Evolutionary conservation across 2,329 filamentous ascomycete genomes (phyloP).

Genomic region (Microdochium paspali): DNA sequence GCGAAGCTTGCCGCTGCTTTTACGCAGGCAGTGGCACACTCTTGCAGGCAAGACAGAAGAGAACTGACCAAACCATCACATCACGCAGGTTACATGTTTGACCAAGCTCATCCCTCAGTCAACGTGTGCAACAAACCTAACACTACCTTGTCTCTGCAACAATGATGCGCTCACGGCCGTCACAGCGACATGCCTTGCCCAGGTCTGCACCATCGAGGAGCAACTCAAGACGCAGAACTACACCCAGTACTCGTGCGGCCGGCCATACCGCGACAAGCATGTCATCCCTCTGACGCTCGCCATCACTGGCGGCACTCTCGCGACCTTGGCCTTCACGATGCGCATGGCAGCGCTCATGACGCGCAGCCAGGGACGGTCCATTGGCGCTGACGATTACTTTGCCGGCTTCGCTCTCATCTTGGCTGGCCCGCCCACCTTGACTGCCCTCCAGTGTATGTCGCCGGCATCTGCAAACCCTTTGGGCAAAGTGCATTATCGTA

Average conservation of each 20-base stretch:
- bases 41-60: background rate
- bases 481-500: background rate
- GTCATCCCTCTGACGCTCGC: constrained; percentile 5
- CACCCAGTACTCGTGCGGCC: constrained; percentile 6
- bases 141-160: background rate
- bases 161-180: background rate
- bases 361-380: constrained; percentile 1
- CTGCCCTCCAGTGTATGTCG: background rate
- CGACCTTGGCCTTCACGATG: constrained; percentile 3
- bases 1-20: background rate
- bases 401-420: constrained; percentile 5
- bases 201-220: background rate
- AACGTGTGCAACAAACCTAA: background rate
- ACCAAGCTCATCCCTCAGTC: background rate
- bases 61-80: background rate
- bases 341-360: constrained; percentile 5
- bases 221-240: constrained; percentile 3
- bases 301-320: constrained; percentile 7
- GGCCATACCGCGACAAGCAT: constrained; percentile 3
- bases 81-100: background rate
- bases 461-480: background rate
- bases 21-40: background rate
- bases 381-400: constrained; percentile 8
- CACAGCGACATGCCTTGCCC: background rate
- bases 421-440: constrained; percentile 6